Percentiles rank a stretch among this genome's conserved stretches.
phyloP scores from a whole-genome alignment of 441 rosid species.

The Theobroma grandiflorum region DNA sequence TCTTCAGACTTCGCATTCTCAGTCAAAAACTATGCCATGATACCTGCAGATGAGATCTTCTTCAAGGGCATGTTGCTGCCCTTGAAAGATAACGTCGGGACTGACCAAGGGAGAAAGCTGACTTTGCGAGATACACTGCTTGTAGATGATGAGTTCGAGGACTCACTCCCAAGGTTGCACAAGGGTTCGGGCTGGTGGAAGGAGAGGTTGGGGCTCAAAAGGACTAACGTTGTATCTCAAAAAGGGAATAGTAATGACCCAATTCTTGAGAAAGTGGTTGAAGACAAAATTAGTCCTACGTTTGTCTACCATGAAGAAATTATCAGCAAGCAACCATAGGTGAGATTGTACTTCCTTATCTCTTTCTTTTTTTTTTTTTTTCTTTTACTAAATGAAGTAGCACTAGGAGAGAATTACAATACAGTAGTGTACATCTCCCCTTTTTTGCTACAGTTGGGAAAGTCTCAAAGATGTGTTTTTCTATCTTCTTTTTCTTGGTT shows the following conservation, averaged over 20 bases:
- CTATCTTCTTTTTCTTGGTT: neutral
- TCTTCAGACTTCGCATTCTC: conserved; percentile 90
- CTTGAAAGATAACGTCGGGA: conserved; percentile 47
- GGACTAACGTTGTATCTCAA: conserved; percentile 32
- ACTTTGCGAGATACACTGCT: conserved; percentile 70
- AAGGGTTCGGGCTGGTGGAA: conserved; percentile 82
- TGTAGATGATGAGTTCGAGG: conserved; percentile 39
- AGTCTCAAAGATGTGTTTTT: neutral
- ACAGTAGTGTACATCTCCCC: neutral
- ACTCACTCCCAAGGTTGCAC: conserved; percentile 36
- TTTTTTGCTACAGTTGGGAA: neutral
- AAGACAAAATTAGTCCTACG: conserved; percentile 35
- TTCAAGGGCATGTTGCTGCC: conserved; percentile 84
- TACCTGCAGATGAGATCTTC: conserved; percentile 88
- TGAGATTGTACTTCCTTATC: conserved; percentile 13
- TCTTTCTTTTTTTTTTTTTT: too few relatives aligned
- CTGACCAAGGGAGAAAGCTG: conserved; percentile 48
- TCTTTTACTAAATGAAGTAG: too few relatives aligned
- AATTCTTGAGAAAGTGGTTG: conserved; percentile 43
- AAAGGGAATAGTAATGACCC: conserved; percentile 35
- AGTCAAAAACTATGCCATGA: conserved; percentile 56
- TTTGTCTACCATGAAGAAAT: conserved; percentile 29
- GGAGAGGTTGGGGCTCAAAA: conserved; percentile 58
- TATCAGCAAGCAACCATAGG: conserved; percentile 37
- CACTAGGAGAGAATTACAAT: neutral